Evolutionary conservation across 1,284 basidiomycete species (phyloP).

Genomic region (Moesziomyces antarcticus): DNA sequence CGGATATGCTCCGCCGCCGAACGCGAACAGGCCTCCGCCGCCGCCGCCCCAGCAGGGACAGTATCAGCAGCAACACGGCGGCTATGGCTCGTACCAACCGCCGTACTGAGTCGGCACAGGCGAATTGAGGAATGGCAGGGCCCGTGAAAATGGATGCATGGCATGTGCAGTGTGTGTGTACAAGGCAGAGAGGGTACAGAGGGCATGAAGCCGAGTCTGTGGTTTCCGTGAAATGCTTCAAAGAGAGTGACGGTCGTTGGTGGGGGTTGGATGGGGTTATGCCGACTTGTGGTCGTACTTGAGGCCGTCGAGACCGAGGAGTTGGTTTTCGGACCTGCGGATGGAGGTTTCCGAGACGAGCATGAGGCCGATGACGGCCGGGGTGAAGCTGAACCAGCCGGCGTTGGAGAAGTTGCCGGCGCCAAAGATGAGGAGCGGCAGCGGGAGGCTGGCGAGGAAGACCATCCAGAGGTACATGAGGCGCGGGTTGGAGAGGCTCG

Average conservation of each 20-base stretch:
- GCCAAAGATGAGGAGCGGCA: slow-evolving; percentile 65
- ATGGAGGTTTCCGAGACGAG: slow-evolving; percentile 56
- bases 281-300: slow-evolving; percentile 66
- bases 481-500: slow-evolving; percentile 44
- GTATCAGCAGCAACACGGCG: slow-evolving; percentile 8
- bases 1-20: slow-evolving; percentile 4
- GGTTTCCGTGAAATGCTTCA: neutral
- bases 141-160: neutral
- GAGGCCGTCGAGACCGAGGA: slow-evolving; percentile 55
- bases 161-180: too few relatives aligned
- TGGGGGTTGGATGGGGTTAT: slow-evolving; percentile 6
- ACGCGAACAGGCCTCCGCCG: slow-evolving; percentile 3
- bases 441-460: slow-evolving; percentile 47
- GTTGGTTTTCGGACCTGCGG: slow-evolving; percentile 49
- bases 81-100: slow-evolving; percentile 20
- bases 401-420: slow-evolving; percentile 64
- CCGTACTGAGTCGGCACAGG: slow-evolving; percentile 4
- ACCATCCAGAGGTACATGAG: slow-evolving; percentile 62
- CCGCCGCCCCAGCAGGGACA: slow-evolving; percentile 15
- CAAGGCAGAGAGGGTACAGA: too few relatives aligned
- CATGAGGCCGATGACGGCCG: slow-evolving; percentile 44
- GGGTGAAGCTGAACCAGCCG: slow-evolving; percentile 63
- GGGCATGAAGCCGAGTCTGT: neutral
- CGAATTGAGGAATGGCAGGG: neutral
- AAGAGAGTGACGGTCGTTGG: neutral